Evolutionary conservation across 371 early-diverging fungal species (phyloP).

Genomic region (Parasitella parasitica): DNA sequence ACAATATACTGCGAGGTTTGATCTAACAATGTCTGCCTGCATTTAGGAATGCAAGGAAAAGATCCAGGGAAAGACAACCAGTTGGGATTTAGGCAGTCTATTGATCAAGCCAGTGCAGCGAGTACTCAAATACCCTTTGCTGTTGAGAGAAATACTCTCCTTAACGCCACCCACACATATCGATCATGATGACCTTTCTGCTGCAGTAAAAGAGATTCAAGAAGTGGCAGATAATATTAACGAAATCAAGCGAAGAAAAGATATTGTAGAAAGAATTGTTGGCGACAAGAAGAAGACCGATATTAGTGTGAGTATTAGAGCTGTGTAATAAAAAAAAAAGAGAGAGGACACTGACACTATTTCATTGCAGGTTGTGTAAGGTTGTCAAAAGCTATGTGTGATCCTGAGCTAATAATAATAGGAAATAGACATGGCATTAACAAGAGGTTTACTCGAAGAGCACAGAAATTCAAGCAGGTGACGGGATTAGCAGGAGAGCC

Average conservation of each 20-base stretch:
- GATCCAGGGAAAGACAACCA: conserved; percentile 64
- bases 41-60: conserved; percentile 48
- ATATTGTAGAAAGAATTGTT: conserved; percentile 84
- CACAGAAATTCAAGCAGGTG: conserved; percentile 41
- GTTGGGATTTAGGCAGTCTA: conserved; percentile 81
- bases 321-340: not conserved
- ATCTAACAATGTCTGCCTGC: not conserved
- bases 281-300: conserved; percentile 69
- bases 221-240: conserved; percentile 82
- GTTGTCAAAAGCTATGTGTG: not conserved
- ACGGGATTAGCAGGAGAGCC: conserved; percentile 42
- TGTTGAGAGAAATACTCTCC: conserved; percentile 58
- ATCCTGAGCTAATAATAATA: not conserved
- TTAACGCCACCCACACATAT: conserved; percentile 60
- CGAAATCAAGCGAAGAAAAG: conserved; percentile 83
- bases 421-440: conserved; percentile 61
- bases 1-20: too few relatives aligned
- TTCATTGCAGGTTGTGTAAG: conserved; percentile 27
- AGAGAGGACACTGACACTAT: not conserved
- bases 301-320: conserved; percentile 48
- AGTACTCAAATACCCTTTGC: conserved; percentile 77
- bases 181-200: conserved; percentile 56
- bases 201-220: conserved; percentile 58
- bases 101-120: conserved; percentile 92
- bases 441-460: conserved; percentile 65